Conservation (phyloP, 148 eudicot species). For the Polygonum aviculare region DNA sequence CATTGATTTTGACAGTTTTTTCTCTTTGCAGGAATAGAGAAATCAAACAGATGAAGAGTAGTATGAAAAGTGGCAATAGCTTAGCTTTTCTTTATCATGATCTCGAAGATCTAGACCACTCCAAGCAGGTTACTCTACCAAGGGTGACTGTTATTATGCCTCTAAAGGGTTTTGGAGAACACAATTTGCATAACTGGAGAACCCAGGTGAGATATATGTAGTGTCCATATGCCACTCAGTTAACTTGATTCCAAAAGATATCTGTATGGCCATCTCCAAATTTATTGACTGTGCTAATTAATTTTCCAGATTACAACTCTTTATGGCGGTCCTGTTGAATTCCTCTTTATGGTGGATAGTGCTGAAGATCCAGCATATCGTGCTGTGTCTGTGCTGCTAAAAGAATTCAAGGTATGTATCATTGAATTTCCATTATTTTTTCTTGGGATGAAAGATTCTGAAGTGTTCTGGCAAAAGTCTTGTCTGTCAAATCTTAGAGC, state of each 20-base stretch:
- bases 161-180: conserved; percentile 94
- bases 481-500: background rate
- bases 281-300: conserved; percentile 3
- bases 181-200: conserved; percentile 94
- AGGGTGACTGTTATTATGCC: conserved; percentile 92
- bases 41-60: conserved; percentile 55
- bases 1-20: background rate
- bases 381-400: conserved; percentile 52
- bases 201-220: conserved; percentile 49
- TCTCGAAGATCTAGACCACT: conserved; percentile 78
- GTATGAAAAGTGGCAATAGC: conserved; percentile 55
- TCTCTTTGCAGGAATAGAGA: conserved; percentile 64
- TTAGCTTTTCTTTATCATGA: conserved; percentile 73
- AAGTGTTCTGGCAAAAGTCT: background rate
- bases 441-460: background rate
- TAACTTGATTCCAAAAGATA: background rate
- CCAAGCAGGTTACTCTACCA: conserved; percentile 65
- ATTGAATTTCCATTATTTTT: background rate
- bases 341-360: conserved; percentile 81
- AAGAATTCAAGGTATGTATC: conserved; percentile 54
- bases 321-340: conserved; percentile 84
- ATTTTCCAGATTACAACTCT: conserved; percentile 68
- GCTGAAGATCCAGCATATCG: conserved; percentile 83
- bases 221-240: background rate
- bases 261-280: background rate